Conservation (phyloP, 2,329 filamentous ascomycete species). For the Monosporascus ibericus region DNA sequence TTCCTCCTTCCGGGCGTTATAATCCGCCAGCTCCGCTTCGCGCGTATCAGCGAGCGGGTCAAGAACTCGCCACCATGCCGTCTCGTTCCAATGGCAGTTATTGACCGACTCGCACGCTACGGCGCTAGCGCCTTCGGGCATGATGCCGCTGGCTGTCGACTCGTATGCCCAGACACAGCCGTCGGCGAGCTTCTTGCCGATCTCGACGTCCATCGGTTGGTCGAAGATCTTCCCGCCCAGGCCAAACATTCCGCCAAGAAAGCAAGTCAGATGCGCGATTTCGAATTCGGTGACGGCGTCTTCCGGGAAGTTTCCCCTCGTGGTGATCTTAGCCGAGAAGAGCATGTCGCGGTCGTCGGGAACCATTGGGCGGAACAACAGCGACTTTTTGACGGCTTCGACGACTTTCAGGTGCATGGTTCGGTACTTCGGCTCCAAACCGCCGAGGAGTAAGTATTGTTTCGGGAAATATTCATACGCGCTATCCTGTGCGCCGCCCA, state of each 20-base stretch:
- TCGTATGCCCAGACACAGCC: constrained; percentile 67
- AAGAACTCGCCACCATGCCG: constrained; percentile 41
- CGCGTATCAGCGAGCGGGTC: constrained; percentile 41
- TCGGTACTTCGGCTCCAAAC: constrained; percentile 64
- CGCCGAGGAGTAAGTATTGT: constrained; percentile 71
- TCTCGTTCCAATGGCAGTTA: constrained; percentile 49
- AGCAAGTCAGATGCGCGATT: constrained; percentile 59
- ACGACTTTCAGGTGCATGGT: constrained; percentile 65
- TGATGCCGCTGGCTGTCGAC: constrained; percentile 53
- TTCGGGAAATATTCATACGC: constrained; percentile 67
- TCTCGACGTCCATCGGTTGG: constrained; percentile 53
- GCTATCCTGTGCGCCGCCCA: constrained; percentile 64
- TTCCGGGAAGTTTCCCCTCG: constrained; percentile 34
- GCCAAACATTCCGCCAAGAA: constrained; percentile 65
- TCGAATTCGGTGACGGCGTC: constrained; percentile 49
- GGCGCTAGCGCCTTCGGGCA: constrained; percentile 52
- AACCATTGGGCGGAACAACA: constrained; percentile 74
- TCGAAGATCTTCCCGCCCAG: constrained; percentile 59
- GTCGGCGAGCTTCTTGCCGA: constrained; percentile 57
- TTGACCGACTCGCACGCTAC: constrained; percentile 42
- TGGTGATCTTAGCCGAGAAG: constrained; percentile 59
- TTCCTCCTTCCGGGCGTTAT: constrained; percentile 31
- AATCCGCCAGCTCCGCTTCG: constrained; percentile 36
- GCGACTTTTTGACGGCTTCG: constrained; percentile 62
- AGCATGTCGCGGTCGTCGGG: constrained; percentile 63